A percentile compares a stretch with the other conserved stretches of the same genome.
phyloP scores from a whole-genome alignment of 2,329 filamentous ascomycete species.

The Cladosporium sp. region DNA sequence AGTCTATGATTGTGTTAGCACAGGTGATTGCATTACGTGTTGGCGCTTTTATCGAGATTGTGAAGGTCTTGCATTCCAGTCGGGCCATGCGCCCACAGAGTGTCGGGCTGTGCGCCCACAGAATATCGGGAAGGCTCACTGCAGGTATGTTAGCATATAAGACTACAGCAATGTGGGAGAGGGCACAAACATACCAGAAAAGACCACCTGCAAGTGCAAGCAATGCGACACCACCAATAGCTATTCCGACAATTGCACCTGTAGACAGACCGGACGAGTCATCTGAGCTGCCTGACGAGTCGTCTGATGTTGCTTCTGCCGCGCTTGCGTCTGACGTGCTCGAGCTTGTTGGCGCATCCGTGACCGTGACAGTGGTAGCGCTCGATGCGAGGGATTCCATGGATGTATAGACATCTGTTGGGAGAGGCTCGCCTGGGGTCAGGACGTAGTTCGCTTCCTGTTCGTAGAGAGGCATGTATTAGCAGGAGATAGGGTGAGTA shows the following conservation, averaged over 20 bases:
- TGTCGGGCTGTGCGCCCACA: too few relatives aligned
- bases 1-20: constrained; percentile 28
- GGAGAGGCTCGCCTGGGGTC: constrained; percentile 37
- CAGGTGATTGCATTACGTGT: too few relatives aligned
- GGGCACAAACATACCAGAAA: constrained; percentile 43
- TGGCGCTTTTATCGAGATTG: too few relatives aligned
- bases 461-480: not conserved
- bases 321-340: constrained; percentile 14
- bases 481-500: too few relatives aligned
- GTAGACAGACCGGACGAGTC: constrained; percentile 27
- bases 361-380: constrained; percentile 19
- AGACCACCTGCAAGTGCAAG: constrained; percentile 57
- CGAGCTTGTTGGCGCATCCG: constrained; percentile 15
- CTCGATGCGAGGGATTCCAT: constrained; percentile 21
- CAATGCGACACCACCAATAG: constrained; percentile 58
- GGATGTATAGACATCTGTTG: constrained; percentile 32
- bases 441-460: constrained; percentile 29
- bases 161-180: not conserved
- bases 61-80: too few relatives aligned
- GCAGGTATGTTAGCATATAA: not conserved
- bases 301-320: constrained; percentile 15
- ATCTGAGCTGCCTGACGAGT: not conserved
- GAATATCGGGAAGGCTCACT: not conserved
- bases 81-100: too few relatives aligned
- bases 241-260: constrained; percentile 50